Conservation (phyloP, 2,329 filamentous ascomycete species). For the Cladosporium oxysporum region DNA sequence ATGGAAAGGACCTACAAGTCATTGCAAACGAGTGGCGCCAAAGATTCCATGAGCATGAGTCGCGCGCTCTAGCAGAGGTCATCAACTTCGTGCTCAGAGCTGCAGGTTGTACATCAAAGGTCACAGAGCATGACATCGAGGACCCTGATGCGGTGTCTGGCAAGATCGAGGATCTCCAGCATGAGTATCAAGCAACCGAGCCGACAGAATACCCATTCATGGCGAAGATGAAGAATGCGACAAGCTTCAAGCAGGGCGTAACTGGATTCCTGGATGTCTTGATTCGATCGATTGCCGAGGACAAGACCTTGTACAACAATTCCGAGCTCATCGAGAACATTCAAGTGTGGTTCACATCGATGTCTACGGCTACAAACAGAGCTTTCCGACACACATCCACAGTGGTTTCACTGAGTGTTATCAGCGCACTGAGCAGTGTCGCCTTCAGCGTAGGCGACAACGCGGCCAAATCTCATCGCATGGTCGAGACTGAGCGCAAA, state of each 20-base stretch:
- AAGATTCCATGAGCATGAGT: conserved; percentile 57
- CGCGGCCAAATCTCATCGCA: conserved; percentile 74
- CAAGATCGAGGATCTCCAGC: conserved; percentile 80
- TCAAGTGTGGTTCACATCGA: conserved; percentile 82
- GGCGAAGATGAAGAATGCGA: conserved; percentile 73
- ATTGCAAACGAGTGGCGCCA: conserved; percentile 60
- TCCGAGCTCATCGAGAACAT: conserved; percentile 81
- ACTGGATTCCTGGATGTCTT: conserved; percentile 77
- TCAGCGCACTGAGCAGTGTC: conserved; percentile 73
- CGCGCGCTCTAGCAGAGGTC: conserved; percentile 57
- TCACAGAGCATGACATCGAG: conserved; percentile 80
- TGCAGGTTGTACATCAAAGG: conserved; percentile 76
- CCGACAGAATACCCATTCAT: conserved; percentile 85
- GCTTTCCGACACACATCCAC: conserved; percentile 95
- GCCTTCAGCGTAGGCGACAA: conserved; percentile 70
- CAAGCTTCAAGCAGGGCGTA: conserved; percentile 75
- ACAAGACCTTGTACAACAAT: conserved; percentile 78
- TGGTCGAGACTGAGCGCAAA: conserved; percentile 74
- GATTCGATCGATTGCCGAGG: conserved; percentile 75
- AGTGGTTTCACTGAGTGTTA: conserved; percentile 76
- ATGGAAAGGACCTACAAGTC: conserved; percentile 55
- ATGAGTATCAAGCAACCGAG: conserved; percentile 76
- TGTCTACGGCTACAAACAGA: conserved; percentile 84
- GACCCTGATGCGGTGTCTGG: conserved; percentile 85
- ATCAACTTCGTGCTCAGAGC: conserved; percentile 65